These are phyloP conservation scores for Didymella segeticola DNA, from an alignment of 2,329 filamentous ascomycete genomes.

Conservation along the genomic window DNA sequence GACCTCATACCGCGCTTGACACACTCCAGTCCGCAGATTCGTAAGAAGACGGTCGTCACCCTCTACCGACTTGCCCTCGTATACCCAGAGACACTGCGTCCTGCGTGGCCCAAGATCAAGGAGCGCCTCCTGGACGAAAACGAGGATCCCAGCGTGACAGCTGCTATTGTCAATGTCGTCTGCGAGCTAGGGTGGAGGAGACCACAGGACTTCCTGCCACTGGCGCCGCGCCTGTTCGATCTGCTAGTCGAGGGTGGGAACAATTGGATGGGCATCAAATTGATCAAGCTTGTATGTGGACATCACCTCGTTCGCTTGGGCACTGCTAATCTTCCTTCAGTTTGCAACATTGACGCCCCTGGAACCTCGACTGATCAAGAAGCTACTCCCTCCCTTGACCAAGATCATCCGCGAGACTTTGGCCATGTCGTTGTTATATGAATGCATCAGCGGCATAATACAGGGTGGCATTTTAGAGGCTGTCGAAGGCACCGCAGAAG, in stretches of 20 bases:
- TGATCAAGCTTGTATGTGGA: constrained; percentile 86
- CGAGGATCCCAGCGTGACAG: constrained; percentile 91
- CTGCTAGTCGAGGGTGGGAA: constrained; percentile 90
- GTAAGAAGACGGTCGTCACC: constrained; percentile 96
- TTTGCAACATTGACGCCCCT: constrained; percentile 94
- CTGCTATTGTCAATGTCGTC: constrained; percentile 94
- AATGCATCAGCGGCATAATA: constrained; percentile 98
- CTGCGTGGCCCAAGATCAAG: constrained; percentile 97
- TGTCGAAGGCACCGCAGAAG: constrained; percentile 77
- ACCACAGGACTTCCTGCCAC: constrained; percentile 89
- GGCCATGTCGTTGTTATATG: constrained; percentile 97
- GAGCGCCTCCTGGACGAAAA: constrained; percentile 88
- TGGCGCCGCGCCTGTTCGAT: constrained; percentile 91
- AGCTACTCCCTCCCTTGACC: constrained; percentile 87
- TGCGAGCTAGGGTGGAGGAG: constrained; percentile 95
- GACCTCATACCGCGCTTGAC: constrained; percentile 86
- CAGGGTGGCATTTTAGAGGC: constrained; percentile 92
- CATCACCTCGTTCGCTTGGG: too few relatives aligned
- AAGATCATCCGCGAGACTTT: constrained; percentile 93
- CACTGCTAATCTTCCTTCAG: constrained; percentile 54
- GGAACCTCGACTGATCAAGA: constrained; percentile 89
- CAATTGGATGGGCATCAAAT: constrained; percentile 99
- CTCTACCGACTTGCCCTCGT: constrained; percentile 92
- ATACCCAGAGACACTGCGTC: constrained; percentile 91
- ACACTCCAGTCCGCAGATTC: constrained; percentile 82